Evolutionary conservation across 139 green algal genomes (phyloP).

Genomic region (Coccomyxa sp.): DNA sequence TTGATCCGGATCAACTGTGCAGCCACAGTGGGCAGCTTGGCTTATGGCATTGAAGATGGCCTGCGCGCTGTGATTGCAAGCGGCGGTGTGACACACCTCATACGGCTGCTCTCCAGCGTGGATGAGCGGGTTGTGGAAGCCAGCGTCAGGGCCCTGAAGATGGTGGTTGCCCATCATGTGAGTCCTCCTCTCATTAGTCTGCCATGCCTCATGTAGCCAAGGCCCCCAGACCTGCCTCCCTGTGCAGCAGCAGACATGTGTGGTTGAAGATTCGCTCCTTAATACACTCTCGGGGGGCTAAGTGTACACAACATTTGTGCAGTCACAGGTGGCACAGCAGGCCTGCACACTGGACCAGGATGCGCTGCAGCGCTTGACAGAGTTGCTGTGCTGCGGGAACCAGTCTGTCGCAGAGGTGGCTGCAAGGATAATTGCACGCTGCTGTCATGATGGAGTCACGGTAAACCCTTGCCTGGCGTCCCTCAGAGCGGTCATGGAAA

Average conservation of each 20-base stretch:
- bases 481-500: no score
- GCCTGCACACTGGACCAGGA: conserved; percentile 16
- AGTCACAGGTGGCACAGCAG: conserved; percentile 27
- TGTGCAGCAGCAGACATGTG: no score
- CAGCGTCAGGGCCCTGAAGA: conserved; percentile 48
- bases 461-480: not conserved
- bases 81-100: conserved; percentile 52
- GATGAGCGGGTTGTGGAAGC: conserved; percentile 56
- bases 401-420: conserved; percentile 33
- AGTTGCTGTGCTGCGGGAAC: conserved; percentile 27
- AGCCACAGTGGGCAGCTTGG: conserved; percentile 43
- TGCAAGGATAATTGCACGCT: conserved; percentile 46
- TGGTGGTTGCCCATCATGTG: conserved; percentile 27
- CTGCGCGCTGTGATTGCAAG: conserved; percentile 44
- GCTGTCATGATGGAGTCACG: conserved; percentile 29
- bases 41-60: conserved; percentile 45
- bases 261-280: no score
- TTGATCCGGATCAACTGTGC: conserved; percentile 22
- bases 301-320: no score
- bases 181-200: not conserved
- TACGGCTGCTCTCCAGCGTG: conserved; percentile 37
- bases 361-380: conserved; percentile 40
- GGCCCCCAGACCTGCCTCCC: no score
- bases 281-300: no score
- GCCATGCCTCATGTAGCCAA: no score